phyloP scores from a whole-genome alignment of 345 rosid genomes.

The Ricinus communis region DNA sequence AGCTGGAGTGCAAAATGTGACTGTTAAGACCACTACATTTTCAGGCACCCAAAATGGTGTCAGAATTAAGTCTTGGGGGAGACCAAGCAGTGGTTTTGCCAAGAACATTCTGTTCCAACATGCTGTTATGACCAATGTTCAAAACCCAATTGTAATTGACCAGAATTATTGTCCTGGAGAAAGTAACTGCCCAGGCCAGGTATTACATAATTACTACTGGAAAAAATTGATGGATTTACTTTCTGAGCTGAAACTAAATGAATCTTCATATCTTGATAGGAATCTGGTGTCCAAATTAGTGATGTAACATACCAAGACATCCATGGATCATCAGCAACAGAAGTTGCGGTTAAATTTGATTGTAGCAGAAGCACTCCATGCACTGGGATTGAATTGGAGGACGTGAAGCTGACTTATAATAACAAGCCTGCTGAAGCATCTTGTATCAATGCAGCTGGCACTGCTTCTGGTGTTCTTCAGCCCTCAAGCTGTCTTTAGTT shows the following conservation, averaged over 20 bases:
- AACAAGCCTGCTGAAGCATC: neutral
- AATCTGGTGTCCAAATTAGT: neutral
- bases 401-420: neutral
- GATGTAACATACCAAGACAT: neutral
- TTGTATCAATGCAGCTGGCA: neutral
- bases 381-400: neutral
- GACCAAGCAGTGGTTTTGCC: constrained; percentile 24
- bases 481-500: neutral
- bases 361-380: neutral
- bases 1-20: constrained; percentile 28
- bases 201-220: neutral
- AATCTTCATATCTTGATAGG: neutral
- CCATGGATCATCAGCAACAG: constrained; percentile 1
- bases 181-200: constrained; percentile 18
- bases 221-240: too few species aligned
- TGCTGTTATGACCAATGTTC: constrained; percentile 20
- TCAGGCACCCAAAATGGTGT: constrained; percentile 20
- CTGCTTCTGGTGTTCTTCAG: neutral
- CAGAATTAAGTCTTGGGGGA: constrained; percentile 26
- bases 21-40: constrained; percentile 17
- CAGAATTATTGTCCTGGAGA: constrained; percentile 21
- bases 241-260: too few species aligned
- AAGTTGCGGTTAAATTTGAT: neutral
- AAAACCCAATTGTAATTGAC: constrained; percentile 24
- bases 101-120: constrained; percentile 18